Conservation (phyloP, 768 basidiomycete genomes). For the Exsudoporus frostii region DNA sequence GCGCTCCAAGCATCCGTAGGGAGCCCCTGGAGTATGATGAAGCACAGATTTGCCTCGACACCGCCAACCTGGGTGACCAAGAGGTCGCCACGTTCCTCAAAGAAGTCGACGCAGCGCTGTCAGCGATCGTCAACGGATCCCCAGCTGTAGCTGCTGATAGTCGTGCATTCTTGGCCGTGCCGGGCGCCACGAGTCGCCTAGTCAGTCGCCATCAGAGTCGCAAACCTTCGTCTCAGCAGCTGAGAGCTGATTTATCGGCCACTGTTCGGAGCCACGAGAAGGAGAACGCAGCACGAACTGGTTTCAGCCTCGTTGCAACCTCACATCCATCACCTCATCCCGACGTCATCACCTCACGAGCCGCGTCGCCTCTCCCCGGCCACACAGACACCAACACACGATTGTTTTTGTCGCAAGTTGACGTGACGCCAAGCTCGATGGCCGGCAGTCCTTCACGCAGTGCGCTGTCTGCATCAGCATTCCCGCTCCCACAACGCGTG, state of each 20-base stretch:
- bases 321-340: slow-evolving; percentile 21
- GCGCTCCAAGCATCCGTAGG: slow-evolving; percentile 28
- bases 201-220: slow-evolving; percentile 29
- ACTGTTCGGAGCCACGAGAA: slow-evolving; percentile 27
- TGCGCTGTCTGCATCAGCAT: slow-evolving; percentile 9
- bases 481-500: slow-evolving; percentile 20
- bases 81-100: slow-evolving; percentile 32
- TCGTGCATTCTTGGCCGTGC: slow-evolving; percentile 30
- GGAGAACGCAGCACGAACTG: slow-evolving; percentile 23
- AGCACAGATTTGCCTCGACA: slow-evolving; percentile 31
- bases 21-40: slow-evolving; percentile 30
- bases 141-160: slow-evolving; percentile 30
- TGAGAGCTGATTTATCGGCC: slow-evolving; percentile 30
- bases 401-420: slow-evolving; percentile 19
- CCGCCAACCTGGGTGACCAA: slow-evolving; percentile 29
- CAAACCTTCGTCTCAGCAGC: slow-evolving; percentile 28
- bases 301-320: slow-evolving; percentile 32
- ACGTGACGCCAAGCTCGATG: slow-evolving; percentile 11
- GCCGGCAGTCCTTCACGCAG: slow-evolving; percentile 15
- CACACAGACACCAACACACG: slow-evolving; percentile 21
- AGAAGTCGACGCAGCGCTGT: slow-evolving; percentile 30
- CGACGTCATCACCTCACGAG: slow-evolving; percentile 26
- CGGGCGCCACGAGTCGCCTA: slow-evolving; percentile 23
- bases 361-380: slow-evolving; percentile 16
- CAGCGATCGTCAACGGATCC: slow-evolving; percentile 23